phyloP scores from a whole-genome alignment of 306 rosid species.

The Carpinus viminea region DNA sequence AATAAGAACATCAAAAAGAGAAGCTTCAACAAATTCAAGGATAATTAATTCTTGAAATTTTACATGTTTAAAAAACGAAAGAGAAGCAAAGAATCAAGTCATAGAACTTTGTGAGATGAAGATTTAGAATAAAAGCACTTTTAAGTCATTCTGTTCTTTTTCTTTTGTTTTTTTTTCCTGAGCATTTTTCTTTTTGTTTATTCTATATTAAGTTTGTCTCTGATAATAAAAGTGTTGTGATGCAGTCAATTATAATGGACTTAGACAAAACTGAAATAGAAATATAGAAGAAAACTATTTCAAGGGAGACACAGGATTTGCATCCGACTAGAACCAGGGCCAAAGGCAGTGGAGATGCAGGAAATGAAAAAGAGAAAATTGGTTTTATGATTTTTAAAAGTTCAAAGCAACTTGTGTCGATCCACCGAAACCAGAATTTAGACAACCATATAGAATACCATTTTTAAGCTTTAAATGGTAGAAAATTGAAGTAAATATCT shows the following conservation, averaged over 20 bases:
- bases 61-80: not conserved
- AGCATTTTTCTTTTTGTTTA: no score
- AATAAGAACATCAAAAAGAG: not conserved
- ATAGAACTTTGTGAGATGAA: not conserved
- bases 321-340: no score
- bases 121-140: no score
- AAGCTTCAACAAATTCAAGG: not conserved
- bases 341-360: no score
- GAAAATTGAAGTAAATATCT: conserved; percentile 5
- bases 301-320: no score
- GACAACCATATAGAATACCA: not conserved
- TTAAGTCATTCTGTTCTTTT: no score
- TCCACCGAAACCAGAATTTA: not conserved
- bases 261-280: no score
- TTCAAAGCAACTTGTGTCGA: not conserved
- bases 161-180: no score
- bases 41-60: not conserved
- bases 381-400: not conserved
- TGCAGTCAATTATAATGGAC: no score
- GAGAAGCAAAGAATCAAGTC: not conserved
- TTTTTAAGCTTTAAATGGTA: not conserved
- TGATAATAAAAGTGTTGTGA: no score
- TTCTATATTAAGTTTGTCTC: no score
- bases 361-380: not conserved
- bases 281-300: no score